Conservation (phyloP, 306 rosid species). For the Begonia fuchsioides region DNA sequence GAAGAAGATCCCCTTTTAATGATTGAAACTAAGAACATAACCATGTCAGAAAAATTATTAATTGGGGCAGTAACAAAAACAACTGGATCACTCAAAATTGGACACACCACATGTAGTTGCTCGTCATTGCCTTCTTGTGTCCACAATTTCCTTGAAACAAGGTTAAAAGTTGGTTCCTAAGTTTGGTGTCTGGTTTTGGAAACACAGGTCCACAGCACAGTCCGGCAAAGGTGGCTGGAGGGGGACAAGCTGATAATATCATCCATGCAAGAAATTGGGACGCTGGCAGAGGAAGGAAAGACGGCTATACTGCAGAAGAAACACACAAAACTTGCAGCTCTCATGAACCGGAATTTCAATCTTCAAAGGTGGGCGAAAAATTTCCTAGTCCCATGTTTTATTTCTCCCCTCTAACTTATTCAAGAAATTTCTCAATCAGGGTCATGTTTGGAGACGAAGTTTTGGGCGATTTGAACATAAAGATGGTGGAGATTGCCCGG, state of each 20-base stretch:
- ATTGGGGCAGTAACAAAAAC: too few species aligned
- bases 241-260: slow-evolving; percentile 72
- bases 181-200: too few species aligned
- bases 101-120: too few species aligned
- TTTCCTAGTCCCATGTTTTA: too few species aligned
- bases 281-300: slow-evolving; percentile 61
- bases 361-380: slow-evolving; percentile 42
- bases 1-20: too few species aligned
- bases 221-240: slow-evolving; percentile 73
- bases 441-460: slow-evolving; percentile 81
- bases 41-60: too few species aligned
- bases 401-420: neutral
- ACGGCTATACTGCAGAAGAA: slow-evolving; percentile 41
- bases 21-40: too few species aligned
- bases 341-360: slow-evolving; percentile 75
- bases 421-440: slow-evolving; percentile 15
- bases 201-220: slow-evolving; percentile 70
- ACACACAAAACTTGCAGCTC: slow-evolving; percentile 44
- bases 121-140: too few species aligned
- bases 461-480: slow-evolving; percentile 61
- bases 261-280: slow-evolving; percentile 62
- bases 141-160: too few species aligned
- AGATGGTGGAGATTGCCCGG: slow-evolving; percentile 85
- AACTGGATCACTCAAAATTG: too few species aligned
- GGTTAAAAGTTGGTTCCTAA: too few species aligned